Conservation (phyloP, 805 yeast genomes). For the Candida nanaspora region DNA sequence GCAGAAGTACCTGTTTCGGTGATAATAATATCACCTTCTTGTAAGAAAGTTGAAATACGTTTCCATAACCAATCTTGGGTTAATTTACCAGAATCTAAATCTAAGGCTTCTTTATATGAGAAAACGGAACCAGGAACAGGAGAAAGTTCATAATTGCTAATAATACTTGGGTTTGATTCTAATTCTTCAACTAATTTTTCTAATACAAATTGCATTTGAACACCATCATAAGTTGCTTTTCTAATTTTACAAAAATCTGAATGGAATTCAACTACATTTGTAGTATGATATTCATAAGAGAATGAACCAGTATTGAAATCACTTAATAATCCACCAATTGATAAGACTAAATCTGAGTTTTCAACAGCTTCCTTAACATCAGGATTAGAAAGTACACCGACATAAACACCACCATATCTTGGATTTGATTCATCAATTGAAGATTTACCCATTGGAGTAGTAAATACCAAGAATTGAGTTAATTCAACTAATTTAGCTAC, state of each 20-base stretch:
- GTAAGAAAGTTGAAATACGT: constrained; percentile 52
- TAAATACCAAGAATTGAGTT: constrained; percentile 76
- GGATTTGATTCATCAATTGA: constrained; percentile 64
- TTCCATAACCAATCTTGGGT: constrained; percentile 69
- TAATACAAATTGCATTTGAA: constrained; percentile 58
- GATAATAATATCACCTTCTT: constrained; percentile 58
- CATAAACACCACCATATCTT: constrained; percentile 79
- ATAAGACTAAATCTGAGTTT: constrained; percentile 63
- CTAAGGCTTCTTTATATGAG: constrained; percentile 33
- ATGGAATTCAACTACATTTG: constrained; percentile 72
- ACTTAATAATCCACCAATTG: constrained; percentile 77
- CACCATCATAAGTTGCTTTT: constrained; percentile 64
- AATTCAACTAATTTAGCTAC: constrained; percentile 52
- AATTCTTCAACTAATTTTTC: constrained; percentile 27
- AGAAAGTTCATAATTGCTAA: constrained; percentile 39
- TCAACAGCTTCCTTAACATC: constrained; percentile 69
- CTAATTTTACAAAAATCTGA: constrained; percentile 67
- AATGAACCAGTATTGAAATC: constrained; percentile 90
- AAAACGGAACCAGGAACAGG: constrained; percentile 42
- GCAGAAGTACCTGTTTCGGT: constrained; percentile 75
- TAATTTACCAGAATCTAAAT: constrained; percentile 37
- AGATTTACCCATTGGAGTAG: constrained; percentile 90
- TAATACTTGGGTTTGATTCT: constrained; percentile 9
- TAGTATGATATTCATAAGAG: constrained; percentile 68
- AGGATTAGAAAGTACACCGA: constrained; percentile 72